phyloP scores from a whole-genome alignment of 441 rosid genomes.

The Euphorbia celastroides region DNA sequence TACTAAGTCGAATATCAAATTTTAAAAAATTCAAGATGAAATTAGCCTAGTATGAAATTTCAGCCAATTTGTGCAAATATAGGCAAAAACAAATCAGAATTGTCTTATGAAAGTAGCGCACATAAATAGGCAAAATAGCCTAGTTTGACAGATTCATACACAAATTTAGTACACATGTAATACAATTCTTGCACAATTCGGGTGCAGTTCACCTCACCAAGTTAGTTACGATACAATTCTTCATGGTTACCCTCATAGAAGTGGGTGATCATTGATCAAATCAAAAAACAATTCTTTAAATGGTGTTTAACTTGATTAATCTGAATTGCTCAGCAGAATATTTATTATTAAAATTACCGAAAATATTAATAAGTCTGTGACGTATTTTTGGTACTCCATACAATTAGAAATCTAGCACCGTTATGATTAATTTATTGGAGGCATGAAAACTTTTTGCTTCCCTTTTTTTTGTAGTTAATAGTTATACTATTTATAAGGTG shows the following conservation, averaged over 20 bases:
- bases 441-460: too few species aligned
- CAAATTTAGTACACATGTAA: not conserved
- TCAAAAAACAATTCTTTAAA: too few species aligned
- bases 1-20: not conserved
- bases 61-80: not conserved
- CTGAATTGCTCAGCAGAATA: not conserved
- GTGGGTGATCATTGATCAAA: too few species aligned
- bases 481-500: not conserved
- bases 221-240: not conserved
- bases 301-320: too few species aligned
- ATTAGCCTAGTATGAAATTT: not conserved
- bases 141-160: not conserved
- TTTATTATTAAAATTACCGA: not conserved
- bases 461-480: too few species aligned
- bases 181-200: not conserved
- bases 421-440: too few species aligned
- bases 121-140: not conserved
- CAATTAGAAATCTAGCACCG: not conserved
- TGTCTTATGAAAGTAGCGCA: not conserved
- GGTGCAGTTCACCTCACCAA: not conserved
- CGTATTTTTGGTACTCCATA: not conserved
- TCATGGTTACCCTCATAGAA: too few species aligned
- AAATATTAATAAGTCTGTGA: too few species aligned
- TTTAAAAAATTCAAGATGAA: not conserved
- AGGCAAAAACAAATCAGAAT: not conserved